Conservation (phyloP, 306 rosid genomes). For the Astragalus membranaceus region DNA sequence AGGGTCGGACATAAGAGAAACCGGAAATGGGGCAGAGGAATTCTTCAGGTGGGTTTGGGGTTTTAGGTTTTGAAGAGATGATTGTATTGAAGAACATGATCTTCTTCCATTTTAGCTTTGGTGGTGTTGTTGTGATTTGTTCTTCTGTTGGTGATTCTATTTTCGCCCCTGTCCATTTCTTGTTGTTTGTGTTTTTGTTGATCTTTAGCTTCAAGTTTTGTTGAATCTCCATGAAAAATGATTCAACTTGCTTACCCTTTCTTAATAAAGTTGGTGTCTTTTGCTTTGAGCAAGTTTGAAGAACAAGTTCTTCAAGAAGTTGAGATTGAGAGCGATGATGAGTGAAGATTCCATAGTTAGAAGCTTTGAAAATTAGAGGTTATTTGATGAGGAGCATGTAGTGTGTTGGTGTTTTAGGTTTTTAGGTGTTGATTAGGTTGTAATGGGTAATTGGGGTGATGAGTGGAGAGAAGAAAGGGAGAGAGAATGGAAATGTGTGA, state of each 20-base stretch:
- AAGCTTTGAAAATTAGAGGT: background rate
- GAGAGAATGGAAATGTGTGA: background rate
- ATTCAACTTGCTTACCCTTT: background rate
- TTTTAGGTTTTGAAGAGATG: conserved; percentile 30
- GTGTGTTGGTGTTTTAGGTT: too few species aligned
- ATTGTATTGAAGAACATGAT: conserved; percentile 34
- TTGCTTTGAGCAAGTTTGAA: background rate
- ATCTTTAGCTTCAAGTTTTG: conserved; percentile 32
- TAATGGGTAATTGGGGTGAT: background rate
- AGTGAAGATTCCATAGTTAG: conserved; percentile 6
- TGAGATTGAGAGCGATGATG: background rate
- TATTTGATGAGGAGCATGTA: too few species aligned
- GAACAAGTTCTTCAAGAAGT: conserved; percentile 2
- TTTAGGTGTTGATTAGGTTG: background rate
- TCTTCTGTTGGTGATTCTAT: conserved; percentile 18
- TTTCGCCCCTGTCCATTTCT: conserved; percentile 15
- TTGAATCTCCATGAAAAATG: conserved; percentile 55
- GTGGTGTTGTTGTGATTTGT: background rate
- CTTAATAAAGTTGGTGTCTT: background rate
- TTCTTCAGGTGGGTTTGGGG: conserved; percentile 50
- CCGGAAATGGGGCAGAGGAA: conserved; percentile 74
- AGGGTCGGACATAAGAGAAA: conserved; percentile 75
- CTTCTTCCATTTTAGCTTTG: conserved; percentile 64
- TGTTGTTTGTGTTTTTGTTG: conserved; percentile 14
- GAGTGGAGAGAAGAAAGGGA: background rate